Conservation (phyloP, 2,329 filamentous ascomycete species). For the Epichloe hybrida region DNA sequence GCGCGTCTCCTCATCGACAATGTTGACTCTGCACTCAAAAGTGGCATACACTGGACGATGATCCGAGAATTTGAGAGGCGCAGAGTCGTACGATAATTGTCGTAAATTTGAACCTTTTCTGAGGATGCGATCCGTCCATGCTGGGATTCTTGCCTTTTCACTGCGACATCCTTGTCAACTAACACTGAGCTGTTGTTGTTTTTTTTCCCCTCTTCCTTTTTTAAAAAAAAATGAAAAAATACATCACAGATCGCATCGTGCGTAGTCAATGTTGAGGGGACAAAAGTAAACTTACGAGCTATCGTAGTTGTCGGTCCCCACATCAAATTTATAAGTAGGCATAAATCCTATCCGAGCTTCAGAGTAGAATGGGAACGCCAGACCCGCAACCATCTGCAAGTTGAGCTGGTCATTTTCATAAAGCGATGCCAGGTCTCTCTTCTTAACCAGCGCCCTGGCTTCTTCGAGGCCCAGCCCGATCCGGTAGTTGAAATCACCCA, state of each 20-base stretch:
- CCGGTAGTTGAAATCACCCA: conserved; percentile 97
- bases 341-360: conserved; percentile 79
- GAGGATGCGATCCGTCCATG: conserved; percentile 91
- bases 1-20: conserved; percentile 62
- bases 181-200: not conserved
- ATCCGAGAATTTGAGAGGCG: conserved; percentile 79
- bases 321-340: conserved; percentile 92
- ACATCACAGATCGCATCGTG: not conserved
- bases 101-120: conserved; percentile 73
- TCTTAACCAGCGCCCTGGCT: conserved; percentile 60
- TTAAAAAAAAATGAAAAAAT: too few relatives aligned
- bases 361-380: conserved; percentile 82
- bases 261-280: too few relatives aligned
- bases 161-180: conserved; percentile 24
- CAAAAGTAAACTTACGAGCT: conserved; percentile 50
- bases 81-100: conserved; percentile 71
- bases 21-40: conserved; percentile 72
- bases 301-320: conserved; percentile 80
- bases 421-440: conserved; percentile 59
- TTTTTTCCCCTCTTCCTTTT: too few relatives aligned
- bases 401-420: conserved; percentile 95
- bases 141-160: conserved; percentile 87
- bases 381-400: conserved; percentile 86
- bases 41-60: conserved; percentile 89
- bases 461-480: conserved; percentile 73